Conservation (phyloP, 2,329 filamentous ascomycete species). For the Ophiostoma populinum region DNA sequence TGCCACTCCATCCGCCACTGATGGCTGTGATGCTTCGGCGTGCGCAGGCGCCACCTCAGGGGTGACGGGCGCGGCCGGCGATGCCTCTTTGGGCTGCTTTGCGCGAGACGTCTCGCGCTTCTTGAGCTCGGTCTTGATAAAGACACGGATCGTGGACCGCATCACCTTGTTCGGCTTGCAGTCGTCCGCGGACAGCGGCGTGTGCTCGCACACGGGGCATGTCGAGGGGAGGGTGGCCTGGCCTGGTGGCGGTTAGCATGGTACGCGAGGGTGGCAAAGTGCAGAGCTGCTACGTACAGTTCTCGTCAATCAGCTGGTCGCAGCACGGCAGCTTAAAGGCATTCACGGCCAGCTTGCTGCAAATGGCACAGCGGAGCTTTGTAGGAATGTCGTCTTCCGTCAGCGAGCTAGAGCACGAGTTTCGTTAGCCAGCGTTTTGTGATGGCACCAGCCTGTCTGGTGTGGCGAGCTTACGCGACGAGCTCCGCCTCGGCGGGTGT, state of each 20-base stretch:
- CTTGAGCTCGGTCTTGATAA: constrained; percentile 79
- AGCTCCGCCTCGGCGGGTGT: constrained; percentile 39
- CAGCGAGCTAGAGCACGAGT: constrained; percentile 40
- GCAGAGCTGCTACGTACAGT: constrained; percentile 44
- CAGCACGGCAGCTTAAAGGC: constrained; percentile 87
- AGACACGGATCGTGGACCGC: constrained; percentile 84
- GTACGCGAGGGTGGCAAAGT: not conserved
- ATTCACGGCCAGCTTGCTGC: constrained; percentile 78
- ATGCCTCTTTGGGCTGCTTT: constrained; percentile 27
- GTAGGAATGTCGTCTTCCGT: constrained; percentile 78
- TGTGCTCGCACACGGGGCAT: constrained; percentile 88
- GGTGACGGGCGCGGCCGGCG: constrained; percentile 18
- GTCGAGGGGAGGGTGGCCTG: constrained; percentile 59
- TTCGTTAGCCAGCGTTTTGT: too few relatives aligned
- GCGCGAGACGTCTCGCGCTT: constrained; percentile 53
- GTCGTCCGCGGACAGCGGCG: constrained; percentile 67
- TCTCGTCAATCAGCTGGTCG: constrained; percentile 84
- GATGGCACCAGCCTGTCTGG: not conserved
- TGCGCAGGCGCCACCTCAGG: constrained; percentile 21
- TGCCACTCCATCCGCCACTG: constrained; percentile 5
- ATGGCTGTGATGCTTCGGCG: not conserved
- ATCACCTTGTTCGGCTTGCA: constrained; percentile 81
- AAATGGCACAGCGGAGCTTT: constrained; percentile 87
- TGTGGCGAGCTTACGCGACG: constrained; percentile 28
- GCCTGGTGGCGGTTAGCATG: constrained; percentile 9